These are phyloP conservation scores for Neotropicomus parvogracilis DNA, from an alignment of 1,284 basidiomycete genomes.

Conservation along the genomic window DNA sequence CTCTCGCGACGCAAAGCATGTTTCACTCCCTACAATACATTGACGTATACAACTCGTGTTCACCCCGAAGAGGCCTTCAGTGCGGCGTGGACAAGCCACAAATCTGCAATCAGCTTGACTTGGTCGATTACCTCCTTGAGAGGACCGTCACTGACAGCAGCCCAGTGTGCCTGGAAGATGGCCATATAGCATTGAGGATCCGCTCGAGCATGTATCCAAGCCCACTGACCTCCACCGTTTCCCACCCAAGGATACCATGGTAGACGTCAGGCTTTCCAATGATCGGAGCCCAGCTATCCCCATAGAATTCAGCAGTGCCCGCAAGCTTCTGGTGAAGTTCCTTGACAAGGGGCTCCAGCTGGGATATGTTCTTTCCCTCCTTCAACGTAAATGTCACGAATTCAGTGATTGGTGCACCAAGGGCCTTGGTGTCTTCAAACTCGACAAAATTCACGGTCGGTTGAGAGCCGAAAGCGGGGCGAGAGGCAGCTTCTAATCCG, in stretches of 20 bases:
- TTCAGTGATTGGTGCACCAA: slow-evolving; percentile 31
- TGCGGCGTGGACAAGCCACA: slow-evolving; percentile 32
- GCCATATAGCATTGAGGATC: neutral
- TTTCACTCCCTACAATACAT: slow-evolving; percentile 8
- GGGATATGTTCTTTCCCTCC: slow-evolving; percentile 14
- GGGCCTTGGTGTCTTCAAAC: slow-evolving; percentile 23
- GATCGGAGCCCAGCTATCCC: slow-evolving; percentile 32
- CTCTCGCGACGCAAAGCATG: neutral
- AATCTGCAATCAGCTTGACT: slow-evolving; percentile 25
- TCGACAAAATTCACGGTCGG: slow-evolving; percentile 17
- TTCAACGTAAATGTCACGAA: slow-evolving; percentile 35
- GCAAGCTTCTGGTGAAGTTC: slow-evolving; percentile 21
- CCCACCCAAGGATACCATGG: slow-evolving; percentile 33
- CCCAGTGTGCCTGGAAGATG: slow-evolving; percentile 31
- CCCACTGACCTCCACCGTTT: slow-evolving; percentile 27
- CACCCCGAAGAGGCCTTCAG: slow-evolving; percentile 15
- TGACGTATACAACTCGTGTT: slow-evolving; percentile 1
- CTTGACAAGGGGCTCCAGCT: slow-evolving; percentile 25
- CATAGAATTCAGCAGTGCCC: slow-evolving; percentile 25
- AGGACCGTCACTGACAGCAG: slow-evolving; percentile 27
- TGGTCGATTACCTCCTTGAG: slow-evolving; percentile 29
- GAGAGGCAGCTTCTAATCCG: slow-evolving; percentile 2
- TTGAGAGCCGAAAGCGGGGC: slow-evolving; percentile 19
- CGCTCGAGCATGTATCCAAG: neutral
- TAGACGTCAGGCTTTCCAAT: slow-evolving; percentile 20